phyloP scores from a whole-genome alignment of 805 yeast species.

The Myxozyma kluyveri region DNA sequence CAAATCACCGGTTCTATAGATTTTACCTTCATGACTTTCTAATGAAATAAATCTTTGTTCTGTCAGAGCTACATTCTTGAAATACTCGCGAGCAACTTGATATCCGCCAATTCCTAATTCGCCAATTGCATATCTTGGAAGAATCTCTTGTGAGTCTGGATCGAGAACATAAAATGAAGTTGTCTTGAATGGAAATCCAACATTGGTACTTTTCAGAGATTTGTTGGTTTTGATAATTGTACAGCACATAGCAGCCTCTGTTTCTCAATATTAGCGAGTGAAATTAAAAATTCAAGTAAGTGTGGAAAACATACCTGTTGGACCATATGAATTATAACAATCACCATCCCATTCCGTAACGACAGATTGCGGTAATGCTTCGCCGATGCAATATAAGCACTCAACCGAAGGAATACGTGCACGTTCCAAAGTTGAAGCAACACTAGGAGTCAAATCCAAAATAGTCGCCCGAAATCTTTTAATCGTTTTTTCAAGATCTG shows the following conservation, averaged over 20 bases:
- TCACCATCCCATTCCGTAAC: slow-evolving; percentile 28
- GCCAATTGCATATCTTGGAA: slow-evolving; percentile 32
- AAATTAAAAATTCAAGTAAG: background rate
- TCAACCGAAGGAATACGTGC: slow-evolving; percentile 25
- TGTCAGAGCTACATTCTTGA: slow-evolving; percentile 21
- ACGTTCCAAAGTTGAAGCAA: slow-evolving; percentile 26
- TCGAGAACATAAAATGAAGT: slow-evolving; percentile 21
- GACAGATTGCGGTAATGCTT: slow-evolving; percentile 24
- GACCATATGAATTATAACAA: slow-evolving; percentile 33
- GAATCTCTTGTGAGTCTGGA: slow-evolving; percentile 1
- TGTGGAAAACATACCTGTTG: slow-evolving; percentile 24
- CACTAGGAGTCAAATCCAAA: slow-evolving; percentile 33
- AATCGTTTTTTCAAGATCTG: slow-evolving; percentile 23
- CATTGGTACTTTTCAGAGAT: slow-evolving; percentile 9
- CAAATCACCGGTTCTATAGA: slow-evolving; percentile 33
- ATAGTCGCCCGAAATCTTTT: slow-evolving; percentile 15
- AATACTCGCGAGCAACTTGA: slow-evolving; percentile 33
- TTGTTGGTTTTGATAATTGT: slow-evolving; percentile 16
- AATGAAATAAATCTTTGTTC: slow-evolving; percentile 19
- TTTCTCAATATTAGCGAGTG: background rate
- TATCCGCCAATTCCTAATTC: slow-evolving; percentile 35
- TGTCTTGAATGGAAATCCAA: slow-evolving; percentile 30
- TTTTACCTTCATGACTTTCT: slow-evolving; percentile 1
- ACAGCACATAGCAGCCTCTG: slow-evolving; percentile 29
- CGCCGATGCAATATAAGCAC: slow-evolving; percentile 32